Conservation (phyloP, 1,284 basidiomycete species). For the Tylopilus orsonianus region DNA sequence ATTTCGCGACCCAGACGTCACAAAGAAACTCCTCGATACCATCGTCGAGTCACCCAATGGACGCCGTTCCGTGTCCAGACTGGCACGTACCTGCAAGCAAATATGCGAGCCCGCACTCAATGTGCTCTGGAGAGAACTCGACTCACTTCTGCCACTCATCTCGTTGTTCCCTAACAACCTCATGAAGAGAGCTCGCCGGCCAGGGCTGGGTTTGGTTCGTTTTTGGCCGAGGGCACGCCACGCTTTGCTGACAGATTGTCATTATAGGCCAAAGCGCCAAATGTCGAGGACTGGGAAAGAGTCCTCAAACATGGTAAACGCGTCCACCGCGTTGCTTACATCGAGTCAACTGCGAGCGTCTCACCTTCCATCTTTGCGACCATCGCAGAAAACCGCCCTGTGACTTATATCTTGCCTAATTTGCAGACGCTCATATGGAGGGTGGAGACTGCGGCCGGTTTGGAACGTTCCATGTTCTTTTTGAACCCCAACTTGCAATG, state of each 20-base stretch:
- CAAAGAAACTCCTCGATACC: constrained; percentile 62
- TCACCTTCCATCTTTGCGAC: constrained; percentile 63
- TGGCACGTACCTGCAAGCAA: constrained; percentile 71
- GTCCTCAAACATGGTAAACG: constrained; percentile 64
- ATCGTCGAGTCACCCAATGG: constrained; percentile 68
- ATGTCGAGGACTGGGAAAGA: constrained; percentile 63
- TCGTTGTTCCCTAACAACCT: constrained; percentile 65
- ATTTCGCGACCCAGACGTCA: constrained; percentile 62
- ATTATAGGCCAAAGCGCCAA: constrained; percentile 56
- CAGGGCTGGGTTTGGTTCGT: constrained; percentile 73
- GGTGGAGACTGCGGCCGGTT: constrained; percentile 59
- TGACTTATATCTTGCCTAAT: constrained; percentile 63
- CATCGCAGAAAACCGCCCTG: constrained; percentile 61
- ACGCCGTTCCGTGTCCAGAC: constrained; percentile 59
- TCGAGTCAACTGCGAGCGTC: constrained; percentile 62
- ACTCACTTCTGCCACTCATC: constrained; percentile 69
- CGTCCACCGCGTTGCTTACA: constrained; percentile 65
- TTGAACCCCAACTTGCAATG: constrained; percentile 57
- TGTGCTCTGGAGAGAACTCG: constrained; percentile 73
- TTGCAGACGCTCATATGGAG: constrained; percentile 70
- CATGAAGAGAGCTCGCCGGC: constrained; percentile 65
- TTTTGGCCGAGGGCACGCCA: constrained; percentile 9
- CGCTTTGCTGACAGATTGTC: constrained; percentile 8
- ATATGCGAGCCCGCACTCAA: constrained; percentile 71
- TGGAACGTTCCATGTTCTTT: constrained; percentile 65